Evolutionary conservation across 495 filamentous ascomycete species (phyloP), one percentile per base, ranked within the genome.

Genomic region (Neurospora sp.): DNA sequence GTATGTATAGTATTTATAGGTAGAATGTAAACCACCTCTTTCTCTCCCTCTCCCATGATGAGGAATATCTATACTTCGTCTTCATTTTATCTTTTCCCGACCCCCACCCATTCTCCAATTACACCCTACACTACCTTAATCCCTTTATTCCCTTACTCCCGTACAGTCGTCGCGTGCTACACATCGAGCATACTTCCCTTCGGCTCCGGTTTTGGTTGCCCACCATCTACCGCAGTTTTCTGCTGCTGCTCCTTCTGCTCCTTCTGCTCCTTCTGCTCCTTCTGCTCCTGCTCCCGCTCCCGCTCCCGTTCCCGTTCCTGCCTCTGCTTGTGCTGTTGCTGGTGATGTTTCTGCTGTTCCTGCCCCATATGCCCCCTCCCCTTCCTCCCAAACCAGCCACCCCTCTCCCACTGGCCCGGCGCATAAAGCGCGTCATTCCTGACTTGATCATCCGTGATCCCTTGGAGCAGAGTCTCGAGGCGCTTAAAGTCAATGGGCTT

Each of bases 401-500:
- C 92, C 11, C 81, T 76, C 72, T 93, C 92, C 92, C 92, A 94
- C 69, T 88, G 77, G 0, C 92, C 92, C 10, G 87, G 83, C 28
- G 81, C 74, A 76, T 93, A 93, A 3, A 89, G 74, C 75, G 83
- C 85, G 11, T 74, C 76, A 21, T 85, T 75, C 59, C 91, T 81
- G 17, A 81, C 74, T 0, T 81, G 76, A 4, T 85, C 79, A 37
- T 88, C 81, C 24, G 84, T 81, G 38, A 93, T 89, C 0, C 91
- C 90, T 1, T 76, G 75, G 15, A 94, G 80, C 11, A 94, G 79
- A n/a, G 81, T 79, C 78, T 87, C 84, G 19, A 94, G 81, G 28
- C 92, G 82, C 73, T 89, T 88, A 76, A 94, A 94, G 75, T 93
- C 87, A 74, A 94, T 89, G 0, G 88, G 92, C 79, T 92, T 93